Conservation (phyloP, 2,329 filamentous ascomycete genomes). For the Paraconiothyrium brasiliense region DNA sequence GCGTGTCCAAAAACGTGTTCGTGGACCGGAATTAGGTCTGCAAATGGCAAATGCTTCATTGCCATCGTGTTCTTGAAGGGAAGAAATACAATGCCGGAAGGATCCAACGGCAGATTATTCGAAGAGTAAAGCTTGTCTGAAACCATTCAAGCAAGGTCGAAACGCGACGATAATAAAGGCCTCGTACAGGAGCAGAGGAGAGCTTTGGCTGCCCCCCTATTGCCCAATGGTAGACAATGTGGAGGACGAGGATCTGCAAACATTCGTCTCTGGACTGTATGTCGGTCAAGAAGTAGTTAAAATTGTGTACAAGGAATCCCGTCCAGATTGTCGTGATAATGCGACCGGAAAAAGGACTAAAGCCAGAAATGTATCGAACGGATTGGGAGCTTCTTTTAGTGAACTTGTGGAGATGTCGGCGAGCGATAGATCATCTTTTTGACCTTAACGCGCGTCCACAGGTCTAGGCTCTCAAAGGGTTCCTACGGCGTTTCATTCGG, state of each 20-base stretch:
- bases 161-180: not conserved
- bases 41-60: not conserved
- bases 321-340: not conserved
- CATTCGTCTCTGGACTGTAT: constrained; percentile 1
- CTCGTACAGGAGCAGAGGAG: not conserved
- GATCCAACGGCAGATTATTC: not conserved
- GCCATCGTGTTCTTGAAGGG: not conserved
- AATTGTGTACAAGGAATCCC: not conserved
- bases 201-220: not conserved
- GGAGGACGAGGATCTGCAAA: not conserved
- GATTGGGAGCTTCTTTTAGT: not conserved
- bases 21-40: not conserved
- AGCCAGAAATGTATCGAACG: not conserved
- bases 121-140: not conserved
- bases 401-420: not conserved
- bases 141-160: not conserved
- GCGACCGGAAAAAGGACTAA: not conserved
- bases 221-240: not conserved
- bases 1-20: not conserved
- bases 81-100: not conserved
- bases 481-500: too few species aligned
- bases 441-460: too few species aligned
- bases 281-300: not conserved
- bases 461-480: too few species aligned
- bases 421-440: too few species aligned